These are phyloP conservation scores for Penicillium thymicola DNA, from an alignment of 2,329 filamentous ascomycete species.

Conservation along the genomic window DNA sequence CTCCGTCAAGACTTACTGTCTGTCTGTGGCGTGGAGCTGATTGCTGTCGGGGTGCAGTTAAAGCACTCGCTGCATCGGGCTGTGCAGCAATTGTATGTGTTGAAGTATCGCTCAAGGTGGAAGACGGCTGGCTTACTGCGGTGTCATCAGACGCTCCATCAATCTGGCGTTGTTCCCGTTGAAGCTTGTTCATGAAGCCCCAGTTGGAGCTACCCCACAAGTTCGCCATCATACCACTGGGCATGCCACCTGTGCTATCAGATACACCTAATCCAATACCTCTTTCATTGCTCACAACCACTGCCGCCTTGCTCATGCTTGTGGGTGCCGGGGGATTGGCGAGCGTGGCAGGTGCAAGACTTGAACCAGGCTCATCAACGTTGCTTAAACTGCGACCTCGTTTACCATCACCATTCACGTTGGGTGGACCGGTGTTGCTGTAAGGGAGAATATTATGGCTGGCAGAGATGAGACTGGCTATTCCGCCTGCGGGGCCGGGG, in stretches of 20 bases:
- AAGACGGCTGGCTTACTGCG: constrained; percentile 18
- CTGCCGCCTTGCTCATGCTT: constrained; percentile 79
- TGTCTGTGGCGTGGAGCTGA: constrained; percentile 49
- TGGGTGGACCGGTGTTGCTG: constrained; percentile 45
- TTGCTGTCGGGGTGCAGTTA: constrained; percentile 20
- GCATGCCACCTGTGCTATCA: constrained; percentile 66
- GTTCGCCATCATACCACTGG: constrained; percentile 85
- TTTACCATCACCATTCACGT: constrained; percentile 35
- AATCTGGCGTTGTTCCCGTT: constrained; percentile 50
- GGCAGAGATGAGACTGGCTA: constrained; percentile 80
- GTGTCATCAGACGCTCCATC: constrained; percentile 23
- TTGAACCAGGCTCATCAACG: constrained; percentile 55
- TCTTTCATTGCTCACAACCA: constrained; percentile 75
- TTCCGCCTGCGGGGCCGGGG: constrained; percentile 57
- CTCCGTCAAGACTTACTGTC: constrained; percentile 54
- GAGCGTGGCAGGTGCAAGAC: constrained; percentile 75
- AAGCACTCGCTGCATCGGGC: constrained; percentile 19
- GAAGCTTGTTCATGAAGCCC: constrained; percentile 64
- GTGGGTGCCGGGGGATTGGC: constrained; percentile 81
- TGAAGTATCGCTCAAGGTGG: constrained; percentile 27
- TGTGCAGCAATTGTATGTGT: constrained; percentile 21
- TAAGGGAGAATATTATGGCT: constrained; percentile 76
- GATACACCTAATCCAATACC: constrained; percentile 60
- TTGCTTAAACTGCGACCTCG: constrained; percentile 33
- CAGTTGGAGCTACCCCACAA: constrained; percentile 89